A percentile compares a stretch with the other conserved stretches of the same genome.
Evolutionary conservation across 2,329 filamentous ascomycete species (phyloP).

Genomic region (Xylaria sp.): DNA sequence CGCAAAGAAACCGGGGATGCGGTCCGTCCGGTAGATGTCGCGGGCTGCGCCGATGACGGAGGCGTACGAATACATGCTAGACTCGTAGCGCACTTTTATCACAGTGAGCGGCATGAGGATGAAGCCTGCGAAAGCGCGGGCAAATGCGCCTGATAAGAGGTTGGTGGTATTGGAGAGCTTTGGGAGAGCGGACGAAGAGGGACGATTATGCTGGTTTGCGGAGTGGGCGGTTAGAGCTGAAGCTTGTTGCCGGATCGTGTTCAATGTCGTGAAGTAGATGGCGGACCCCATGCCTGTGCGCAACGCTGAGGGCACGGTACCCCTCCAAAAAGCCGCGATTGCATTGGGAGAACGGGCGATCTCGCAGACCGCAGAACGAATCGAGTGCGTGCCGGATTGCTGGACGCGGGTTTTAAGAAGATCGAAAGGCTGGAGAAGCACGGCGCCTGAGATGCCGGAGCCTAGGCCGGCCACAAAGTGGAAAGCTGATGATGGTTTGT

Average conservation of each 20-base stretch:
- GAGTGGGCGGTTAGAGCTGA: conserved; percentile 41
- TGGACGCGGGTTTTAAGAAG: conserved; percentile 96
- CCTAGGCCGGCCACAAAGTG: conserved; percentile 89
- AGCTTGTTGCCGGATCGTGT: conserved; percentile 76
- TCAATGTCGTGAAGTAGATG: conserved; percentile 90
- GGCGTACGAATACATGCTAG: conserved; percentile 80
- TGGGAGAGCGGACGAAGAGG: conserved; percentile 73
- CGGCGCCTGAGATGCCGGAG: conserved; percentile 85
- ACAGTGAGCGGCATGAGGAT: conserved; percentile 95
- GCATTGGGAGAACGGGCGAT: conserved; percentile 69
- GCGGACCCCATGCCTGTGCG: conserved; percentile 92
- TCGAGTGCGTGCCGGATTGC: conserved; percentile 75
- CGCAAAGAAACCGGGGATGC: conserved; percentile 84
- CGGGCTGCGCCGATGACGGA: conserved; percentile 74
- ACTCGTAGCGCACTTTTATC: conserved; percentile 96
- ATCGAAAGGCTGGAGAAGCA: conserved; percentile 92
- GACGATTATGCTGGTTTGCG: conserved; percentile 21
- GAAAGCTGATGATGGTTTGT: conserved; percentile 59
- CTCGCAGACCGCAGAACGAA: conserved; percentile 70
- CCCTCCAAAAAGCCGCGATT: conserved; percentile 83
- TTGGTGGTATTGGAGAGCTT: conserved; percentile 86
- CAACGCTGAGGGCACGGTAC: conserved; percentile 89
- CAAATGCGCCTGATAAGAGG: conserved; percentile 80
- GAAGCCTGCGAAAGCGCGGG: conserved; percentile 85
- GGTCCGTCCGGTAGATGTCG: conserved; percentile 77